phyloP scores from a whole-genome alignment of 352 stramenopile species.

The Phytophthora constricta region DNA sequence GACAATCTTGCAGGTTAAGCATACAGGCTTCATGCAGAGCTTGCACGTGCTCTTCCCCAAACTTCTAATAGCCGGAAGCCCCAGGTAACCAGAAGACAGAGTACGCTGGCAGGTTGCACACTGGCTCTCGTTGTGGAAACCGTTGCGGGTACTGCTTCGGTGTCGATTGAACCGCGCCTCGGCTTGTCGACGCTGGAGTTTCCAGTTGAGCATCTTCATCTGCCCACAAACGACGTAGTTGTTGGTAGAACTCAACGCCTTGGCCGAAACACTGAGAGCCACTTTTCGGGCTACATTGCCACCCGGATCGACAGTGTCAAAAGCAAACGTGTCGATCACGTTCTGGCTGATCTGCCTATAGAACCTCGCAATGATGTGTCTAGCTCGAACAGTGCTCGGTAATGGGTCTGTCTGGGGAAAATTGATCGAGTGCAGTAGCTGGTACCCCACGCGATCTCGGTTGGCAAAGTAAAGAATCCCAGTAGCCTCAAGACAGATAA shows the following conservation, averaged over 20 bases:
- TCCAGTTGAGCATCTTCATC: slow-evolving; percentile 47
- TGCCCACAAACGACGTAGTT: slow-evolving; percentile 49
- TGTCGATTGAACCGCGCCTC: slow-evolving; percentile 18
- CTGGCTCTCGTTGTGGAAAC: slow-evolving; percentile 3
- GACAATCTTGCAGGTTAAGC: slow-evolving; percentile 36
- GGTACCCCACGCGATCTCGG: slow-evolving; percentile 57
- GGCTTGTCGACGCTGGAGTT: slow-evolving; percentile 33
- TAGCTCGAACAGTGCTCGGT: slow-evolving; percentile 39
- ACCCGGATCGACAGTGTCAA: slow-evolving; percentile 33
- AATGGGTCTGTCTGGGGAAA: slow-evolving; percentile 36
- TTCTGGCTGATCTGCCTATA: slow-evolving; percentile 11
- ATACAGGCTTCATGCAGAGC: slow-evolving; percentile 39
- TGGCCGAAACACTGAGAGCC: slow-evolving; percentile 27
- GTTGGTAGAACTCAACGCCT: slow-evolving; percentile 39
- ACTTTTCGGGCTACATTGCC: slow-evolving; percentile 33
- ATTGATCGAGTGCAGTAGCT: slow-evolving; percentile 59
- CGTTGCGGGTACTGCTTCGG: slow-evolving; percentile 11
- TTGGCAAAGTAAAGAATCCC: slow-evolving; percentile 48
- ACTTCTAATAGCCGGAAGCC: slow-evolving; percentile 20
- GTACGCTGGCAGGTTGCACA: slow-evolving; percentile 36
- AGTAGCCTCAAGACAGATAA: slow-evolving; percentile 58
- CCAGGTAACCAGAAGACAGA: slow-evolving; percentile 20
- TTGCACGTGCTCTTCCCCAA: slow-evolving; percentile 39
- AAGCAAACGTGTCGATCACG: slow-evolving; percentile 51
- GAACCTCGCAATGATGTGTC: slow-evolving; percentile 23